phyloP scores from a whole-genome alignment of 352 stramenopile species.

The Blastocystis sp. region DNA sequence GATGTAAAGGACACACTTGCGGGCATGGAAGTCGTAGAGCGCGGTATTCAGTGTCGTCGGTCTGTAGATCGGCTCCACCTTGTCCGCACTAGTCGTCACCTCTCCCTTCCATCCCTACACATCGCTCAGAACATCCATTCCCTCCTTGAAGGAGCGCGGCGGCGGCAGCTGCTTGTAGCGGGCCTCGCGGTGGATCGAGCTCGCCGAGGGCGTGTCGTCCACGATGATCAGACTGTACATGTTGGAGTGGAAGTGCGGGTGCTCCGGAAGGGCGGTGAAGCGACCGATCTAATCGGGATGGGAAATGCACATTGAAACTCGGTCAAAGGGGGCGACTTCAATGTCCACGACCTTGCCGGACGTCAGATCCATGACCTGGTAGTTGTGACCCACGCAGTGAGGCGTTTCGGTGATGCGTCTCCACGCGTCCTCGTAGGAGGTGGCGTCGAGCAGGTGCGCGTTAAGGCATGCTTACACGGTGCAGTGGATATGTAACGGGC shows the following conservation, averaged over 20 bases:
- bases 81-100: conserved; percentile 18
- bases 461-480: background rate
- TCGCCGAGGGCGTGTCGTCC: conserved; percentile 51
- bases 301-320: background rate
- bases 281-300: conserved; percentile 6
- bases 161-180: conserved; percentile 48
- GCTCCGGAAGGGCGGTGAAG: conserved; percentile 11
- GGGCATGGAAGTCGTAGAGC: conserved; percentile 5
- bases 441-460: conserved; percentile 38
- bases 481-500: conserved; percentile 47
- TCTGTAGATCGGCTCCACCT: conserved; percentile 49
- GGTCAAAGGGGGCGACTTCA: conserved; percentile 59
- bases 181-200: conserved; percentile 57
- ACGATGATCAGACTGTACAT: conserved; percentile 64
- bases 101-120: background rate
- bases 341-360: conserved; percentile 10
- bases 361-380: conserved; percentile 62
- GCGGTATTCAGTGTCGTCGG: conserved; percentile 48
- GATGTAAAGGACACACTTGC: background rate
- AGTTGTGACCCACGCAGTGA: conserved; percentile 69
- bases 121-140: conserved; percentile 50
- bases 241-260: conserved; percentile 67
- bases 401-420: conserved; percentile 27
- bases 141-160: conserved; percentile 40
- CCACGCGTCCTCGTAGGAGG: conserved; percentile 52